phyloP scores from a whole-genome alignment of 495 filamentous ascomycete genomes.

The Beverwykella pulmonaria region DNA sequence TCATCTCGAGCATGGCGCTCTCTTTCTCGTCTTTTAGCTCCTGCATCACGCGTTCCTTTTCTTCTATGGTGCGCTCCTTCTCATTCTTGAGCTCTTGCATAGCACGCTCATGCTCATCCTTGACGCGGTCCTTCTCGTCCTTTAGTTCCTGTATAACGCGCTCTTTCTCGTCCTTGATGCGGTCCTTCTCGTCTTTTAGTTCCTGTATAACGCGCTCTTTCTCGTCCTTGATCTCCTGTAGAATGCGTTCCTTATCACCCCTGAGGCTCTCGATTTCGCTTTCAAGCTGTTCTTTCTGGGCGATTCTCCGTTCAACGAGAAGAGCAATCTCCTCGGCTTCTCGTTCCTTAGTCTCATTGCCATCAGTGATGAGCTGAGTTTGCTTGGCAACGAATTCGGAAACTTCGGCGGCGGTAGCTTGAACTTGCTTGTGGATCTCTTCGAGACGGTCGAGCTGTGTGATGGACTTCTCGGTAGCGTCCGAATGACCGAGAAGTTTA shows the following conservation, averaged over 20 bases:
- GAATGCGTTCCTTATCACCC: constrained; percentile 57
- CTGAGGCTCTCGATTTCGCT: constrained; percentile 65
- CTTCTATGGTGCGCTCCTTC: constrained; percentile 45
- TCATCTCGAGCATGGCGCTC: constrained; percentile 45
- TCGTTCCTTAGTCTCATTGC: constrained; percentile 75
- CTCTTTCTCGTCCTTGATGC: constrained; percentile 60
- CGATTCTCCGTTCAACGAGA: constrained; percentile 74
- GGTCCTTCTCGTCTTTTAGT: constrained; percentile 64
- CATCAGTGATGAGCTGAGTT: constrained; percentile 73
- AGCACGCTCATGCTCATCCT: constrained; percentile 38
- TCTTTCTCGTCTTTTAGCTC: constrained; percentile 33
- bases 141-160: constrained; percentile 45
- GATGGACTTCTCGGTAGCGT: constrained; percentile 55
- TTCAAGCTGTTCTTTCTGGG: constrained; percentile 79
- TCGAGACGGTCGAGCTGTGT: constrained; percentile 75
- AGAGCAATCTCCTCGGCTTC: constrained; percentile 81
- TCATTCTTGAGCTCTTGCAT: constrained; percentile 54
- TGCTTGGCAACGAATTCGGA: constrained; percentile 82
- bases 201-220: constrained; percentile 67
- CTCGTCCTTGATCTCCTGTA: constrained; percentile 58
- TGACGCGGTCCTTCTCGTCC: constrained; percentile 15
- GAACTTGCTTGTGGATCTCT: constrained; percentile 86
- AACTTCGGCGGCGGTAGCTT: constrained; percentile 81
- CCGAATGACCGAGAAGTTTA: constrained; percentile 67
- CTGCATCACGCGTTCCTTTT: constrained; percentile 51